Evolutionary conservation across 805 yeast species (phyloP), one percentile per base, ranked within the genome.

Genomic region (Candida qinlingensis): DNA sequence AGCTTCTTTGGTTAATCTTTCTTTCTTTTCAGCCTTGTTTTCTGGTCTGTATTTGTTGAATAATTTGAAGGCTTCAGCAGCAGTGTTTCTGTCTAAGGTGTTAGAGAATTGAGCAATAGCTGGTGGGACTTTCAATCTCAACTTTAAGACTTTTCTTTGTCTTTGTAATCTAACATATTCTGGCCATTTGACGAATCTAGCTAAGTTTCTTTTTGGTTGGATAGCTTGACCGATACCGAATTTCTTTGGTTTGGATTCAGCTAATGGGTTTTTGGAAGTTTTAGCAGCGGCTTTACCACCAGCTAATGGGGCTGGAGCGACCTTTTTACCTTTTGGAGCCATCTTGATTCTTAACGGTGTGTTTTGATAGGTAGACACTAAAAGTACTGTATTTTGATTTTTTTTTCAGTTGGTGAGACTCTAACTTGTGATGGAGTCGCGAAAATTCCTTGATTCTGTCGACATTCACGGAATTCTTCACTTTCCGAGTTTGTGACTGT

Each of bases 1-100:
- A 61, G 99, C 97, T 81, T 94, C 98, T 80, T 87, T 88, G 77
- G 94, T 85, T 70, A 92, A 85, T 82, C 99, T 90, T 81, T 89
- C 97, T 85, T 90, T 90, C 96, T 92, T 92, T 81, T 94, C 97
- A 71, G 90, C 85, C 69, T 83, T 69, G 60, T 97, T 87, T 83
- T 92, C 99, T 71, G 99, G 98, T 80, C 96, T 85, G 89, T 92
- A 92, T 82, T 94, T 92, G 95, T 90, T 90, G 80, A 92, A 85
- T 68, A 92, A 84, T 83, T 91, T 91, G 85, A 92, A 87, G 65
- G 96, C 80, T 77, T 87, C 95, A 66, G 97, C 79, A 68, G 99
- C 98, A 63, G 98, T 87, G 90, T 92, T 92, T 87, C 91, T 91
- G 87, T 92, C 99, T 74, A 92, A 81, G 68, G 90, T 85, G 77